phyloP scores from a whole-genome alignment of 495 filamentous ascomycete genomes.

The Aspergillus taichungensis region DNA sequence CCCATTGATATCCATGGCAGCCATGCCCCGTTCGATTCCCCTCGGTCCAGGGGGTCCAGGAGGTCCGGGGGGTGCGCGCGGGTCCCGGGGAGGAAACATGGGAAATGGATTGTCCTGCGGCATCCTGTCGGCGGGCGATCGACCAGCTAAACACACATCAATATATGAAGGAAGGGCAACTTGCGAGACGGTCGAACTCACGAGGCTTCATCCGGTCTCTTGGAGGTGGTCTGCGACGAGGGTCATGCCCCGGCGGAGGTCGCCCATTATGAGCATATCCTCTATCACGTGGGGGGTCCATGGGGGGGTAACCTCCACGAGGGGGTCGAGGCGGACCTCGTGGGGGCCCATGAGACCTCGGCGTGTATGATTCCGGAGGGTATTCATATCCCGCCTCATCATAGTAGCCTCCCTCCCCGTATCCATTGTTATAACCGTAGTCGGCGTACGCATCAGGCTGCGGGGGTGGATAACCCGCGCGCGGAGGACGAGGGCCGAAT shows the following conservation, averaged over 20 bases:
- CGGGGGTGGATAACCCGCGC: conserved; percentile 15
- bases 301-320: conserved; percentile 16
- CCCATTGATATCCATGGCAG: conserved; percentile 45
- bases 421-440: conserved; percentile 34
- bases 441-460: conserved; percentile 44
- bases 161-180: not conserved
- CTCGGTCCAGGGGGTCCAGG: conserved; percentile 11
- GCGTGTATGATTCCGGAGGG: conserved; percentile 38
- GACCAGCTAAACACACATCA: conserved; percentile 13
- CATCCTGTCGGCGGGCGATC: conserved; percentile 31
- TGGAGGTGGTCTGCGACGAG: conserved; percentile 19
- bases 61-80: conserved; percentile 12
- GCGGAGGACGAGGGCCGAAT: conserved; percentile 33
- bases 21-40: conserved; percentile 46
- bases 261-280: conserved; percentile 39
- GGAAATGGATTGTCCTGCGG: conserved; percentile 64
- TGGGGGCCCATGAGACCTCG: conserved; percentile 37
- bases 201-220: conserved; percentile 24
- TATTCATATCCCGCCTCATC: conserved; percentile 40
- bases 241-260: conserved; percentile 21
- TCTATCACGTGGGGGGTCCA: conserved; percentile 41
- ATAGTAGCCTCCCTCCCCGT: conserved; percentile 30
- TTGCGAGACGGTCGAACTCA: conserved; percentile 14
- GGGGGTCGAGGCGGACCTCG: conserved; percentile 25
- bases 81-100: conserved; percentile 42